These are phyloP conservation scores for Madurella fahalii DNA, from an alignment of 2,329 filamentous ascomycete genomes.

Conservation along the genomic window DNA sequence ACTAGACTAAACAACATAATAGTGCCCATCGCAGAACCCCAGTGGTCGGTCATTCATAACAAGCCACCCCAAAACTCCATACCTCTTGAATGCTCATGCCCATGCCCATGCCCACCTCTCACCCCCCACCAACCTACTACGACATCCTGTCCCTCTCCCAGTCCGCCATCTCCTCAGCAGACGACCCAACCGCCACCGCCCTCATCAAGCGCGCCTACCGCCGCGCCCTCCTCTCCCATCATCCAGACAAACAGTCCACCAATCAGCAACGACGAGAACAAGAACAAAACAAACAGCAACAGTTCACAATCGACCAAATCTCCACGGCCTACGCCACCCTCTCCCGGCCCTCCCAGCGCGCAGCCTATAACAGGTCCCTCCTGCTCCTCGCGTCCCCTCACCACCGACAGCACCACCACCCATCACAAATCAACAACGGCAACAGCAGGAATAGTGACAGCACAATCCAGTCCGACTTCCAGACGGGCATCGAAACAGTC, in stretches of 20 bases:
- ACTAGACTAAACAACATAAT: too few species aligned
- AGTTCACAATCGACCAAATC: constrained; percentile 62
- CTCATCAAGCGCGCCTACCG: constrained; percentile 61
- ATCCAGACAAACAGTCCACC: constrained; percentile 53
- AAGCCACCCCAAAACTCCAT: too few species aligned
- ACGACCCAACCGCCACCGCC: constrained; percentile 40
- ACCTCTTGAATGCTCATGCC: not conserved
- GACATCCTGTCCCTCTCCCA: constrained; percentile 55
- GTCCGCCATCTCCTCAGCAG: constrained; percentile 41
- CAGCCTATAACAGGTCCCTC: constrained; percentile 52
- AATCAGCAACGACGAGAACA: not conserved
- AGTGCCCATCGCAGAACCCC: not conserved
- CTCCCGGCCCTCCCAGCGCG: constrained; percentile 45
- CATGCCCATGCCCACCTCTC: not conserved
- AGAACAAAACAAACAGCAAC: constrained; percentile 40
- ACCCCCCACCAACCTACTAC: constrained; percentile 49
- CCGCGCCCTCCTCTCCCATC: constrained; percentile 60
- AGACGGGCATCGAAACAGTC: constrained; percentile 58
- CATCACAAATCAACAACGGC: constrained; percentile 8
- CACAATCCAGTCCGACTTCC: constrained; percentile 32
- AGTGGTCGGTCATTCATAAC: too few species aligned
- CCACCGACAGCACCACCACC: constrained; percentile 19
- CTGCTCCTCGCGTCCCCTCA: constrained; percentile 27
- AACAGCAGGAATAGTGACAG: not conserved
- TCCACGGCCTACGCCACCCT: constrained; percentile 55